Base-by-base conservation (phyloP, 768 basidiomycete species). In the Mycena pura region DNA sequence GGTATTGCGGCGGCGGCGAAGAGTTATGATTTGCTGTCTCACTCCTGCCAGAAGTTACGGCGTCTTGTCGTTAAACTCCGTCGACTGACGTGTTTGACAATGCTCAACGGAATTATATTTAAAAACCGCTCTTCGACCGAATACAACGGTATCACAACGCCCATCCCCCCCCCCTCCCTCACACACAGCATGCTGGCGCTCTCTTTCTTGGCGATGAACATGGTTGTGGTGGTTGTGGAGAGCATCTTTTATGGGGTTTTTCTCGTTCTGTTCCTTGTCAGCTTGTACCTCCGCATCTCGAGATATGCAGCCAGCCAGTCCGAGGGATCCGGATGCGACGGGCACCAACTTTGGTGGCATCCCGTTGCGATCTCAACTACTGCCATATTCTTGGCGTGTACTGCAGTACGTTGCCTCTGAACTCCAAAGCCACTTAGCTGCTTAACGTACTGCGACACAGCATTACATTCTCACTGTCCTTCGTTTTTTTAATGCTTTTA, bases 321-420 rank as follows among this genome's bases (percentile, higher is more conserved):
- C n/a, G n/a, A n/a, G n/a, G n/a, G n/a, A n/a, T n/a, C n/a, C n/a
- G n/a, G n/a, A n/a, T n/a, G n/a, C n/a, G n/a, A n/a, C n/a, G n/a
- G n/a, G n/a, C n/a, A n/a, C n/a, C n/a, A 25, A 38, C 46, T 47
- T n/a, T 57, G 46, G 47, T 57, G 25, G 47, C 48, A 49, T 41
- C 56, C 56, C 19, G 56, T 57, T 36, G 56, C 49, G 21, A 9
- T 49, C 36, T 49, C 46, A 27, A 57, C 47, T 2, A 17, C 49
- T 6, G 56, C 56, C 17, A 57, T 57, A 38, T 49, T 57, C 32
- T 28, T 49, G 32, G 49, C 47, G 13, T 40, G 6, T 34, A 40
- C 28, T 22, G 47, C 25, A 14, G 56, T 57, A 40, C 14, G 53
- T 5, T 13, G 40, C 28, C 17, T 7, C 41, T n/a, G 21, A n/a